A percentile compares a stretch with the other conserved stretches of the same genome.
These are phyloP conservation scores for Cryptosporidium sp. DNA, from an alignment of 169 alveolate genomes.

Conservation along the genomic window DNA sequence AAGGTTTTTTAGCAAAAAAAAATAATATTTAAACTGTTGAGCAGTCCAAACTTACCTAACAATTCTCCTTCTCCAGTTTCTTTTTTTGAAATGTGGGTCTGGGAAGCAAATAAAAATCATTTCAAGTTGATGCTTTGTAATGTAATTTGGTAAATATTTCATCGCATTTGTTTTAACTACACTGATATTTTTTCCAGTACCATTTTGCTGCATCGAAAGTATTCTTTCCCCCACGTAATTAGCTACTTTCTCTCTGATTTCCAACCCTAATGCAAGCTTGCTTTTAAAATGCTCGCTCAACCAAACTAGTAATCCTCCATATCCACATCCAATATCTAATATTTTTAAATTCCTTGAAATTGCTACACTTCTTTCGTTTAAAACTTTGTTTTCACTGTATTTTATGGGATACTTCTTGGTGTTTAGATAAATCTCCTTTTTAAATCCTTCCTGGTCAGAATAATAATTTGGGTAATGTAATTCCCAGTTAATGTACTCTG, in stretches of 20 bases:
- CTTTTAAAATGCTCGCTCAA: slow-evolving; percentile 82
- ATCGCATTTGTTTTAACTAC: slow-evolving; percentile 89
- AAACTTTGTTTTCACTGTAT: slow-evolving; percentile 55
- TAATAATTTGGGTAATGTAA: slow-evolving; percentile 81
- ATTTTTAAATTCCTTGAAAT: slow-evolving; percentile 69
- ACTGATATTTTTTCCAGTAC: slow-evolving; percentile 79
- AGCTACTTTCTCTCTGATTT: slow-evolving; percentile 90
- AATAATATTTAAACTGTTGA: background rate
- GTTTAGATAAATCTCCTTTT: slow-evolving; percentile 51
- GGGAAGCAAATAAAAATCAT: slow-evolving; percentile 91
- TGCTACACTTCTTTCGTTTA: slow-evolving; percentile 3
- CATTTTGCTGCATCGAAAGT: slow-evolving; percentile 80
- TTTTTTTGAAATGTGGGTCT: slow-evolving; percentile 91
- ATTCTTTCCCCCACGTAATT: slow-evolving; percentile 89
- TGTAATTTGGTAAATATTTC: slow-evolving; percentile 88
- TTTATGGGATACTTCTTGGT: slow-evolving; percentile 65
- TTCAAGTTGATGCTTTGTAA: slow-evolving; percentile 84
- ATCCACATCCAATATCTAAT: slow-evolving; percentile 91
- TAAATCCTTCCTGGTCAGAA: slow-evolving; percentile 22
- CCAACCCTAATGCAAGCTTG: slow-evolving; percentile 86
- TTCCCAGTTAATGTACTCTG: slow-evolving; percentile 84
- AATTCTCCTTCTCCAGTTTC: slow-evolving; percentile 88
- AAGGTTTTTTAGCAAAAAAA: background rate
- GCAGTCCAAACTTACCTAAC: slow-evolving; percentile 78
- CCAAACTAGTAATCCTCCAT: slow-evolving; percentile 88